Evolutionary conservation across 441 rosid genomes (phyloP).

Genomic region (Sinapis alba): DNA sequence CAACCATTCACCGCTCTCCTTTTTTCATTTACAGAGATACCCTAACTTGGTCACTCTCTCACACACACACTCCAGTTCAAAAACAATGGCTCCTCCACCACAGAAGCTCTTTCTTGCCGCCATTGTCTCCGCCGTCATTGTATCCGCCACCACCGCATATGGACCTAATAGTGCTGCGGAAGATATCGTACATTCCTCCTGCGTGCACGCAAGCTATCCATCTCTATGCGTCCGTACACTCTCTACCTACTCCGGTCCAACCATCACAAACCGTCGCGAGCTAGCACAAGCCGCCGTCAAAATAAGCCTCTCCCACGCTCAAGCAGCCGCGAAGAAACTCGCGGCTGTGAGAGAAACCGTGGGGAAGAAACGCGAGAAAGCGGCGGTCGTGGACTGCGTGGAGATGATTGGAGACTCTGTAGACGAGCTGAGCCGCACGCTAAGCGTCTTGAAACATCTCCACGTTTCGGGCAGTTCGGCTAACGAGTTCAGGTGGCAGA

Average conservation of each 20-base stretch:
- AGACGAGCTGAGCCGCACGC: conserved; percentile 57
- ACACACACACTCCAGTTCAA: conserved; percentile 6
- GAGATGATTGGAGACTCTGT: conserved; percentile 72
- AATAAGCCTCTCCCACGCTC: conserved; percentile 58
- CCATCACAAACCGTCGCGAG: conserved; percentile 56
- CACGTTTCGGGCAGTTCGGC: conserved; percentile 11
- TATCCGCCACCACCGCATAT: conserved; percentile 32
- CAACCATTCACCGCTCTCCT: conserved; percentile 23
- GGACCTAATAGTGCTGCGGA: neutral
- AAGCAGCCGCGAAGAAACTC: conserved; percentile 43
- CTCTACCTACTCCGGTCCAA: conserved; percentile 62
- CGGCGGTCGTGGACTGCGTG: conserved; percentile 65
- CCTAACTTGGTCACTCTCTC: conserved; percentile 16
- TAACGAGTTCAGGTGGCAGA: conserved; percentile 57
- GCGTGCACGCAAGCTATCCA: conserved; percentile 75
- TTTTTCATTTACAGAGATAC: conserved; percentile 7
- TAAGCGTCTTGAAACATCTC: conserved; percentile 59
- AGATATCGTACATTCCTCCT: conserved; percentile 65
- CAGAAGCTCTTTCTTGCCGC: conserved; percentile 10
- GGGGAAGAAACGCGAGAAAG: conserved; percentile 46
- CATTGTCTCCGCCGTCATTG: conserved; percentile 28
- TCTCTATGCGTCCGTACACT: conserved; percentile 68
- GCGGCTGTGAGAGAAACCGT: conserved; percentile 26
- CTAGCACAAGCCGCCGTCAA: conserved; percentile 74
- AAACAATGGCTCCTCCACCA: conserved; percentile 25